Base-by-base conservation (phyloP, 805 yeast species). In the Kodamaea hsintzibuensis region DNA sequence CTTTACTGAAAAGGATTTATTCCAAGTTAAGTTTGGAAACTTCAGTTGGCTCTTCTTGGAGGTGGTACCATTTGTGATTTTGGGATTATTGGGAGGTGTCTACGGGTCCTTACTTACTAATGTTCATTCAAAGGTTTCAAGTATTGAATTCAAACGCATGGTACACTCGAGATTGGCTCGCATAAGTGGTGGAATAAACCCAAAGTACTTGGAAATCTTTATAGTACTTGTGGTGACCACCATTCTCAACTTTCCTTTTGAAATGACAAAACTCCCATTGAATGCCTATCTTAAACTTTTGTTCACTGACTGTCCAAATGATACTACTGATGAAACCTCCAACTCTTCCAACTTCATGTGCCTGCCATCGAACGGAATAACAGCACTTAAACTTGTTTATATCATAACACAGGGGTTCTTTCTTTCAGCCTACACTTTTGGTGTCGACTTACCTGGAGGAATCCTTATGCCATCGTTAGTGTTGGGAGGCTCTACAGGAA, bases 21-120 rank as follows among this genome's bases (percentile, higher is more conserved):
- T 87, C 49, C 85, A 81, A 59, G 83, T 82, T n/a, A 88, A 85
- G 57, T 81, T 81, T 50, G 84, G 86, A 50, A 86, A 86, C 62
- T 80, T 87, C 59, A 78, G 82, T 54, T 91, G 96, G 95, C 76
- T 88, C 17, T 72, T 80, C 47, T 66, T 87, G 64, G 97, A 90
- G 62, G 68, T 86, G 2, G 58, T 87, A 6, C 95, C 96, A 0
- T 91, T 89, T 62, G 70, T 86, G n/a, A 37, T 84, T 1, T 69
- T 90, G 16, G 97, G 96, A 0, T 67, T 82, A 0, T 49, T 82
- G 7, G 93, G 96, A 44, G 96, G 95, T 0, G 50, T 80, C 7
- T 80, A 81, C 62, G 95, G 96, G 3, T 74, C 80, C 17, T 57
- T 70, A 8, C 82, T 84, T 64, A 82, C 78, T 50, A 71, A 62